These are phyloP conservation scores for Yueomyces sp. DNA, from an alignment of 1,139 yeast genomes.

Conservation along the genomic window DNA sequence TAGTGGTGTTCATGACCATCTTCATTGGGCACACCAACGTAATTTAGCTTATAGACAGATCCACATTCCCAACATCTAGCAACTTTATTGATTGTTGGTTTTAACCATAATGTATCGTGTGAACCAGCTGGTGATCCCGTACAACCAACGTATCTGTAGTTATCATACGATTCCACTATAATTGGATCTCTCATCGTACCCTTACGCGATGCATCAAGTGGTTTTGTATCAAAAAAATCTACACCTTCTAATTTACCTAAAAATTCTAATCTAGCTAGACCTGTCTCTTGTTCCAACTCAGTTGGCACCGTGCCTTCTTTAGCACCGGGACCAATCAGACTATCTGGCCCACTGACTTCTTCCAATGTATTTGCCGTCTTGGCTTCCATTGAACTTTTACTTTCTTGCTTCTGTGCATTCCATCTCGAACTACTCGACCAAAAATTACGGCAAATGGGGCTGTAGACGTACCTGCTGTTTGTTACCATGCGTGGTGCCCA, in stretches of 20 bases:
- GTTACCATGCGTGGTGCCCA: too few relatives aligned
- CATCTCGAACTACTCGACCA: neutral
- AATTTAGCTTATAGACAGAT: conserved; percentile 79
- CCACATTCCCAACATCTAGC: conserved; percentile 99
- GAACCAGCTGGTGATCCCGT: conserved; percentile 92
- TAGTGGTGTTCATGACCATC: conserved; percentile 20
- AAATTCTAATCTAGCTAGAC: conserved; percentile 92
- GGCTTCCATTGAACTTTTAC: neutral
- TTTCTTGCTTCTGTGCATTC: neutral
- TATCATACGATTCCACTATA: conserved; percentile 80
- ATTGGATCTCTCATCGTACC: conserved; percentile 88
- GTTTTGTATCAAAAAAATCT: conserved; percentile 85
- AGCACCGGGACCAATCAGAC: conserved; percentile 88
- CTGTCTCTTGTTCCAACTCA: conserved; percentile 93
- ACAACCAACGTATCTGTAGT: conserved; percentile 93
- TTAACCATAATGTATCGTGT: conserved; percentile 88
- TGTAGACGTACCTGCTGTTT: too few relatives aligned
- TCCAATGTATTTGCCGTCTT: conserved; percentile 59
- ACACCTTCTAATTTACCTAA: conserved; percentile 94
- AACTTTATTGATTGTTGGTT: conserved; percentile 70
- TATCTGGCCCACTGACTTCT: conserved; percentile 70
- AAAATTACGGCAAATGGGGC: too few relatives aligned
- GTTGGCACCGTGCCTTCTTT: conserved; percentile 74
- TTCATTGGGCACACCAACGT: conserved; percentile 71
- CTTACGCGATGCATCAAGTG: conserved; percentile 73